Evolutionary conservation across 805 yeast genomes (phyloP).

Genomic region (Saturnispora quitensis): DNA sequence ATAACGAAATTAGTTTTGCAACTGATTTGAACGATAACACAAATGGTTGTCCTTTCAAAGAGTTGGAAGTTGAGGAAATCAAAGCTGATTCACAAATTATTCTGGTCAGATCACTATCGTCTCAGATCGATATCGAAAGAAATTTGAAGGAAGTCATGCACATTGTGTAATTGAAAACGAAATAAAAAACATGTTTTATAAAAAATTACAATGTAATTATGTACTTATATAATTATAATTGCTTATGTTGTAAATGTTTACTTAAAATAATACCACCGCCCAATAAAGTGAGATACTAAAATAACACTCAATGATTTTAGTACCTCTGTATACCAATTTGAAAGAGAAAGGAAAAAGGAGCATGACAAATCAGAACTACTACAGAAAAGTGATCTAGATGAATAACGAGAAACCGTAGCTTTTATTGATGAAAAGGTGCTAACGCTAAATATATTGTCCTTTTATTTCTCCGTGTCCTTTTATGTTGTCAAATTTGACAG

Average conservation of each 20-base stretch:
- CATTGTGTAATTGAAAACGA: background rate
- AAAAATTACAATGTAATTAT: background rate
- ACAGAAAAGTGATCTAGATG: background rate
- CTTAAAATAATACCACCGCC: background rate
- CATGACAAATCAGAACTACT: background rate
- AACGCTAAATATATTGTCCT: background rate
- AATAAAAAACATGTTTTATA: background rate
- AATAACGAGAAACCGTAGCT: too few relatives aligned
- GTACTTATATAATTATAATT: background rate
- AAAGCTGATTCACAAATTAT: background rate
- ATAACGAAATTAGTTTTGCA: background rate
- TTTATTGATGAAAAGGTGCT: too few relatives aligned
- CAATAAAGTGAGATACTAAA: background rate
- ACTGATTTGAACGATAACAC: background rate
- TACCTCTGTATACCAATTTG: background rate
- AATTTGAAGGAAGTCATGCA: background rate
- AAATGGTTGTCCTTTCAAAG: background rate
- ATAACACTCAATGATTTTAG: background rate
- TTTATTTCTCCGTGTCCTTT: background rate
- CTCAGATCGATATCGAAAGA: background rate
- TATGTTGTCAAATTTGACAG: slow-evolving; percentile 1
- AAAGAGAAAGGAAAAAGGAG: background rate
- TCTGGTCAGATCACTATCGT: background rate
- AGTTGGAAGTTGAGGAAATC: background rate
- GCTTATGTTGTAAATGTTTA: background rate